phyloP scores from a whole-genome alignment of 768 basidiomycete genomes.

The Candolleomyces efflorescens region DNA sequence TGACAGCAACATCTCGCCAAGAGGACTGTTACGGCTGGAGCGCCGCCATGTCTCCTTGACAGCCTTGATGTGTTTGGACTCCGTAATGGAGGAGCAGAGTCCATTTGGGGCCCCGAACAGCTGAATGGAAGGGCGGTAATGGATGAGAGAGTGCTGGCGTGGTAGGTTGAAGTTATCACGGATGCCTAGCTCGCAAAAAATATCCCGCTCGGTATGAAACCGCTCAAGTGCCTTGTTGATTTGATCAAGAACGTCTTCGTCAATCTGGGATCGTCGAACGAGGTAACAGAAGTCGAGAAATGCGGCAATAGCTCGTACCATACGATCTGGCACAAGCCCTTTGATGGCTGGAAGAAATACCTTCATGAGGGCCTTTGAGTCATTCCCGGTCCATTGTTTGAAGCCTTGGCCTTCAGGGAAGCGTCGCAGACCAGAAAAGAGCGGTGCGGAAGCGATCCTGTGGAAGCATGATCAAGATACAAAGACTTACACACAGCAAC shows the following conservation, averaged over 20 bases:
- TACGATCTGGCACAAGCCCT: slow-evolving; percentile 13
- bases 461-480: no score
- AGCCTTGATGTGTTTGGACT: slow-evolving; percentile 18
- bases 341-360: slow-evolving; percentile 16
- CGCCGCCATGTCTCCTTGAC: slow-evolving; percentile 8
- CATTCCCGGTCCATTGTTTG: slow-evolving; percentile 33
- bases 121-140: slow-evolving; percentile 6
- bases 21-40: slow-evolving; percentile 12
- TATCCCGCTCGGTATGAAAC: neutral
- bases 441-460: slow-evolving; percentile 18
- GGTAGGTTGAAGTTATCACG: neutral
- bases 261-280: slow-evolving; percentile 13
- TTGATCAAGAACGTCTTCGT: neutral
- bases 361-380: slow-evolving; percentile 36
- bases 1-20: slow-evolving; percentile 20
- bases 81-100: slow-evolving; percentile 17
- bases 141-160: slow-evolving; percentile 7
- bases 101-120: slow-evolving; percentile 13
- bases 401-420: slow-evolving; percentile 26
- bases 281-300: slow-evolving; percentile 31
- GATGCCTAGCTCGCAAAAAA: neutral
- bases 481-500: neutral
- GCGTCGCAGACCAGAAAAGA: slow-evolving; percentile 16
- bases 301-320: slow-evolving; percentile 17
- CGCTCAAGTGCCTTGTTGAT: neutral